Base-by-base conservation (phyloP, 1,284 basidiomycete genomes). In the Sphagnurus paluster region DNA sequence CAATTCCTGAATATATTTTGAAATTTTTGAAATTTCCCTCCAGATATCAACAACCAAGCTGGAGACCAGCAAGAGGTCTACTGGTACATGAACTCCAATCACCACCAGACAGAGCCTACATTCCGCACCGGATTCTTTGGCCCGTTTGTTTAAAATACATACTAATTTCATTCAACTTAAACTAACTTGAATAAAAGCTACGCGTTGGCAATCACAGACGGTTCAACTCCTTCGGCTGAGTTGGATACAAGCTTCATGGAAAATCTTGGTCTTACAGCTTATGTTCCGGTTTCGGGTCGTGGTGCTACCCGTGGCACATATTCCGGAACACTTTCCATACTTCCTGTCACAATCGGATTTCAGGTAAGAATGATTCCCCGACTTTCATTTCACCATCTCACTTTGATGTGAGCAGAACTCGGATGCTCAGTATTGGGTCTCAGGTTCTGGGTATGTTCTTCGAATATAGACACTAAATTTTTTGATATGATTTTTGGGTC, bases 41-140 rank as follows among this genome's bases (percentile, higher is more conserved):
- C n/a, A n/a, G 72, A 75, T 39, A 75, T 75, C 49, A 60, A 74
- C 48, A 74, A 74, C 49, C 73, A 75, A 56, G 71, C 70, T 25
- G 59, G 61, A 28, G 64, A 60, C 9, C 70, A 74, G 43, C 72
- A 74, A 52, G 73, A 75, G 47, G 51, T 75, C 3, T 74, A 74
- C 55, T 73, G 60, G 54, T 74, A 72, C 53, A 74, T 74, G 72
- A 74, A 74, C 49, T 71, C 69, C 9, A 56, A 56, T 28, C 73
- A 75, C 38, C 68, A 71, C 48, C 70, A 74, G 51, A 71, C 70
- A 0, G 71, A 73, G 49, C n/a, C n/a, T n/a, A 38, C 61, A 13
- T 72, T 66, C 52, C 67, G 71, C 16, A 72, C 67, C 42, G 73
- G 72, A 17, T 72, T 76, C 58, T 72, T 71, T 58, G 72, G 72